Conservation (phyloP, 164 flowering plant species). For the Magnolia kwangsiensis region DNA sequence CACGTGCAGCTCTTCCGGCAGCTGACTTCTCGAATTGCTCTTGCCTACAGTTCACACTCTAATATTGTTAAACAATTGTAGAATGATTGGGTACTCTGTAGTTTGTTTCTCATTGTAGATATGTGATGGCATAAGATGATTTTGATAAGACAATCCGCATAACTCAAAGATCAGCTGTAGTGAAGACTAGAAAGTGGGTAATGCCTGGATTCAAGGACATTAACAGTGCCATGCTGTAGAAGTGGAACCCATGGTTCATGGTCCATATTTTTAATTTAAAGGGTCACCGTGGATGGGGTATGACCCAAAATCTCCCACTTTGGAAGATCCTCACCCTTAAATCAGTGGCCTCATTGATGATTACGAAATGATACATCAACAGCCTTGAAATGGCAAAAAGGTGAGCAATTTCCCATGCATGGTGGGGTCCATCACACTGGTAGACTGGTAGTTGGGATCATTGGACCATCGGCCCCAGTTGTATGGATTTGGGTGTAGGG, state of each 20-base stretch:
- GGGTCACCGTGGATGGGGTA: neutral
- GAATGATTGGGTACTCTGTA: neutral
- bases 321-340: neutral
- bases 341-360: no score
- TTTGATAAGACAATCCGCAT: neutral
- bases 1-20: slow-evolving; percentile 88
- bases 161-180: neutral
- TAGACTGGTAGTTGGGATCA: neutral
- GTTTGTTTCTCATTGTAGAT: neutral
- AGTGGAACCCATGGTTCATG: neutral
- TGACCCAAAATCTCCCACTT: neutral
- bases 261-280: neutral
- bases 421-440: neutral
- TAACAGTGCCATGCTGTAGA: neutral
- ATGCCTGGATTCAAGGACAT: neutral
- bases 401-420: neutral
- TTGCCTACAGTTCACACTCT: slow-evolving; percentile 52
- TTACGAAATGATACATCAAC: neutral
- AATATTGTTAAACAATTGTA: neutral
- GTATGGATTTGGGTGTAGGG: neutral
- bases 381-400: neutral
- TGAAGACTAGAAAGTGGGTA: neutral
- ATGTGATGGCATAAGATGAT: neutral
- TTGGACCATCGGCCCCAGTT: neutral
- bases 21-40: slow-evolving; percentile 85